Evolutionary conservation across 148 eudicot genomes (phyloP), one percentile per base, ranked within the genome.

Genomic region (Persicaria tinctoria): DNA sequence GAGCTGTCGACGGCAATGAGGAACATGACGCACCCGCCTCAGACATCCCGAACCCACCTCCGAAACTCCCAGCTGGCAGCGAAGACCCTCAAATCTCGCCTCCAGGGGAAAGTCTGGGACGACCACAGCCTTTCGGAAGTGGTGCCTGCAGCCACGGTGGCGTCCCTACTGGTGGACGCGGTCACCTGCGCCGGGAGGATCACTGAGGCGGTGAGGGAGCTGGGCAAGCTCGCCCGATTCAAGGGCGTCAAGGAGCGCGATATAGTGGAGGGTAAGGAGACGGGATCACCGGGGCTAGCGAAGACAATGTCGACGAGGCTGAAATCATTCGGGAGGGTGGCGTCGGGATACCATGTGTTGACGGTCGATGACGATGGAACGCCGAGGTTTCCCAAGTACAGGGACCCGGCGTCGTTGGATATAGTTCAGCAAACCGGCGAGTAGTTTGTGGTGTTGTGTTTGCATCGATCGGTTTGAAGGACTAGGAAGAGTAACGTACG

Each of bases 1-100:
- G 84, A 90, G 79, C 49, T 92, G 7, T 76, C 92, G 6, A 3
- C 66, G 17, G 75, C 86, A n/a, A 81, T 92, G 27, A 79, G 76
- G 60, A 66, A 66, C 3, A 86, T 88, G 88, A 83, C 68, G 0
- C 46, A 76, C 27, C 76, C 89, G 17, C 73, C 82, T 0, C 74
- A 82, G 1, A 20, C 82, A 32, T 71, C 79, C 6, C 75, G 76
- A 51, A 8, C 71, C 27, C 90, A 87, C 64, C 46, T 66, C 48
- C 70, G 70, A 13, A 66, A 66, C 47, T 41, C 70, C 8, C 70
- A 66, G 44, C 44, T 9, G 47, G 70, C 70, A 0, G 70, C 70
- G 8, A 66, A 66, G 44, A 14, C 70, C 18, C 70, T 66, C 6
- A 44, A 13, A 41, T 12, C 70, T 8, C 46, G 70, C 8, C 70